These are phyloP conservation scores for Crotalaria pallida DNA, from an alignment of 306 rosid species.

Conservation along the genomic window DNA sequence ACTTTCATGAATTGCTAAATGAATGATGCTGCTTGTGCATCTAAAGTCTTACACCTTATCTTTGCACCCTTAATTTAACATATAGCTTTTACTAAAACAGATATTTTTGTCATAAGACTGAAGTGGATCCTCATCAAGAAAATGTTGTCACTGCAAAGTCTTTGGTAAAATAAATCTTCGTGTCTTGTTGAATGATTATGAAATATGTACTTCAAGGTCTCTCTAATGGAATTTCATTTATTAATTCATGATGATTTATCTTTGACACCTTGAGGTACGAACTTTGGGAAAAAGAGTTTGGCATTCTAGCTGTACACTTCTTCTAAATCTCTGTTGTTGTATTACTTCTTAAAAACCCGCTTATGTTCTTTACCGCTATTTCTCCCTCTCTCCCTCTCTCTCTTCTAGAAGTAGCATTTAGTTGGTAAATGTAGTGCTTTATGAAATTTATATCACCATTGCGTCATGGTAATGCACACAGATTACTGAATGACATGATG, in stretches of 20 bases:
- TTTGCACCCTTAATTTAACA: background rate
- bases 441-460: background rate
- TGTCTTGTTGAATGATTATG: background rate
- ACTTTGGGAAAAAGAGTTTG: background rate
- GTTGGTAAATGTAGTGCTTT: background rate
- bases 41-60: background rate
- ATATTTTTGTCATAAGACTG: background rate
- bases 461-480: background rate
- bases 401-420: background rate
- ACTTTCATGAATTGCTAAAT: background rate
- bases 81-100: background rate
- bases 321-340: background rate
- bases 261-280: background rate
- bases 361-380: background rate
- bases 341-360: background rate
- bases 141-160: background rate
- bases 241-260: background rate
- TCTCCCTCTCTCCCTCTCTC: background rate
- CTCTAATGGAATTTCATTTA: background rate
- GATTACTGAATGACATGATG: background rate
- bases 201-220: background rate
- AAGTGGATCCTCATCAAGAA: background rate
- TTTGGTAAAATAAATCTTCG: background rate
- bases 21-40: background rate
- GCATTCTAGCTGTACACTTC: background rate